Conservation (phyloP, 2,329 filamentous ascomycete species). For the Corinectria fuckeliana region DNA sequence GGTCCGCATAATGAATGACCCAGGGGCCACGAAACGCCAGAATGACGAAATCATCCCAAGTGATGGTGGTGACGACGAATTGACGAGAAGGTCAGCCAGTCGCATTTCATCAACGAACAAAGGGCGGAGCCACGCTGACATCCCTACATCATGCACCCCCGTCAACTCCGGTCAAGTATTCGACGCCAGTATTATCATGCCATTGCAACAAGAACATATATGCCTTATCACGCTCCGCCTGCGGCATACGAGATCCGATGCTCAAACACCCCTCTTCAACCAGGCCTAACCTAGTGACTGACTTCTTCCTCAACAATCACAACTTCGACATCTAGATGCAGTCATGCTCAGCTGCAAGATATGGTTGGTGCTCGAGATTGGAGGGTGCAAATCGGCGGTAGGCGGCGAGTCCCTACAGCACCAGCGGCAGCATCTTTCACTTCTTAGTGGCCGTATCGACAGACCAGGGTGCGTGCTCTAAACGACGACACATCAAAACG, state of each 20-base stretch:
- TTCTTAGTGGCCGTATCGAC: neutral
- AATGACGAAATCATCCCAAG: constrained; percentile 11
- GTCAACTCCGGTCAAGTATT: neutral
- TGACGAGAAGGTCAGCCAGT: neutral
- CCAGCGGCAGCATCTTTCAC: neutral
- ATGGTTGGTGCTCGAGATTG: neutral
- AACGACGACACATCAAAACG: neutral
- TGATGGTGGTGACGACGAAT: neutral
- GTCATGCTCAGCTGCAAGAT: neutral
- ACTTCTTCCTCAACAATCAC: neutral
- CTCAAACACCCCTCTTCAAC: neutral
- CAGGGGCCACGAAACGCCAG: neutral
- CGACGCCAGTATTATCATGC: neutral
- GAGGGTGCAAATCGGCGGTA: neutral
- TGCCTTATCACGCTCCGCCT: neutral
- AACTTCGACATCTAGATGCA: neutral
- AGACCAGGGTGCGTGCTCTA: neutral
- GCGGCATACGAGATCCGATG: neutral
- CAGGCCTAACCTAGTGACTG: neutral
- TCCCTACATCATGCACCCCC: neutral
- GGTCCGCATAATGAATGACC: constrained; percentile 14
- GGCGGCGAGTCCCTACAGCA: neutral
- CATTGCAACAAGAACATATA: neutral
- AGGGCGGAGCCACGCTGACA: no score
- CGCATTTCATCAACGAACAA: neutral